Evolutionary conservation across 176 grass and related monocot species (phyloP).

Genomic region (Cenchrus americanus): DNA sequence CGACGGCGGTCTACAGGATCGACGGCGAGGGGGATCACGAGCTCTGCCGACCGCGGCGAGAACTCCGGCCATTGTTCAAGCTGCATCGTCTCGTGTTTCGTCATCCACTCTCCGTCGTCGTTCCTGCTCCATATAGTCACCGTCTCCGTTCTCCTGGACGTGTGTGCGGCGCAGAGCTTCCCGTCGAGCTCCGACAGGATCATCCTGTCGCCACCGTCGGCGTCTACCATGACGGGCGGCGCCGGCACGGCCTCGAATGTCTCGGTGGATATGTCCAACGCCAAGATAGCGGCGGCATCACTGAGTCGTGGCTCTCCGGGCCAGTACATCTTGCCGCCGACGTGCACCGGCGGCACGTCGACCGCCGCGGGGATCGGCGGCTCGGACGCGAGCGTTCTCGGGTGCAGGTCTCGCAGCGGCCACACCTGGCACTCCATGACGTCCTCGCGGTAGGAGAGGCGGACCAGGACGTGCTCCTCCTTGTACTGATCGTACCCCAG

Average conservation of each 20-base stretch:
- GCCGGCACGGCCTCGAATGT: not conserved
- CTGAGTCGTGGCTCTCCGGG: not conserved
- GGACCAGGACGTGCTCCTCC: slow-evolving; percentile 8
- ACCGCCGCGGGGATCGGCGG: not conserved
- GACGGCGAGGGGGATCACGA: not conserved
- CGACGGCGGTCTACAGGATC: not conserved
- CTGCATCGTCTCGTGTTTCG: not conserved
- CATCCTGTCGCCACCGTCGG: not conserved
- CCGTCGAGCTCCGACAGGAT: not conserved
- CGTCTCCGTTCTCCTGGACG: not conserved
- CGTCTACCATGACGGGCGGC: not conserved
- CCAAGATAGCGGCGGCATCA: not conserved
- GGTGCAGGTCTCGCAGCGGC: not conserved
- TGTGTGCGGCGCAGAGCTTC: not conserved
- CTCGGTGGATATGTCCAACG: not conserved
- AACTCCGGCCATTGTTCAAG: not conserved
- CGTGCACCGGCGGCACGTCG: not conserved
- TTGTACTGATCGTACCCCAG: slow-evolving; percentile 16
- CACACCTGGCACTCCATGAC: not conserved
- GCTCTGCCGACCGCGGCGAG: not conserved
- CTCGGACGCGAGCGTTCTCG: not conserved
- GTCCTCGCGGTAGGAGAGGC: not conserved
- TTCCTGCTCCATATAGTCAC: not conserved
- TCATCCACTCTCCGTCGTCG: not conserved
- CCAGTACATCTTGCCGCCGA: slow-evolving; percentile 12